Base-by-base conservation (phyloP, 805 yeast species). In the Lachancea nothofagi region DNA sequence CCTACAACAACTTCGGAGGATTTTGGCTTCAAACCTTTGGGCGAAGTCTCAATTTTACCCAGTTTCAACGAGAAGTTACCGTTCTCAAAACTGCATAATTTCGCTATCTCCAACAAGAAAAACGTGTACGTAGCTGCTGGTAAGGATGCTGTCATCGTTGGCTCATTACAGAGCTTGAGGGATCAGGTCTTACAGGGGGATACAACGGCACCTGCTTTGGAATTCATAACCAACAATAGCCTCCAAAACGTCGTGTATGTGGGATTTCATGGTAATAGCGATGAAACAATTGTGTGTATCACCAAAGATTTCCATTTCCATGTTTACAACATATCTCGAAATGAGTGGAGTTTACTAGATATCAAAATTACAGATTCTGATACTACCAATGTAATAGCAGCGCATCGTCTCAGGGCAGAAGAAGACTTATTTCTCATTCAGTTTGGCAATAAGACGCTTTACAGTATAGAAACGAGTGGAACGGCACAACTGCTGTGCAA, bases 11-110 rank as follows among this genome's bases (percentile, higher is more conserved):
- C 48, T 5, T 55, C 71, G 4, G 71, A 69, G 42, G 71, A 69
- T 46, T 61, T 68, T 43, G 76, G 76, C 5, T 72, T 71, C 58
- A 69, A 62, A 44, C 50, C 60, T 24, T 29, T 67, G 7, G 70
- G 67, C 12, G 43, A 50, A 9, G 47, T 57, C 14, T 48, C 47
- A 9, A 53, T 66, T 24, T 48, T 71, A 14, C 69, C 66, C n/a
- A 43, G 61, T 9, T 64, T 55, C 36, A 50, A 58, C 12, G 74
- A 71, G 46, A 46, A 42, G 14, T 40, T 55, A 37, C 71, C 64
- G 13, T 69, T 45, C 56, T 62, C 57, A 38, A 57, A 42, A 21
- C 41, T 58, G 29, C 61, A 60, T 15, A 64, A 71, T 36, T 53
- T 73, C 7, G 61, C 65, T 12, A 65, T 69, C 33, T 64, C 66